These are phyloP conservation scores for Acanthamoeba royreba DNA, from an alignment of 208 protist genomes.

Conservation along the genomic window DNA sequence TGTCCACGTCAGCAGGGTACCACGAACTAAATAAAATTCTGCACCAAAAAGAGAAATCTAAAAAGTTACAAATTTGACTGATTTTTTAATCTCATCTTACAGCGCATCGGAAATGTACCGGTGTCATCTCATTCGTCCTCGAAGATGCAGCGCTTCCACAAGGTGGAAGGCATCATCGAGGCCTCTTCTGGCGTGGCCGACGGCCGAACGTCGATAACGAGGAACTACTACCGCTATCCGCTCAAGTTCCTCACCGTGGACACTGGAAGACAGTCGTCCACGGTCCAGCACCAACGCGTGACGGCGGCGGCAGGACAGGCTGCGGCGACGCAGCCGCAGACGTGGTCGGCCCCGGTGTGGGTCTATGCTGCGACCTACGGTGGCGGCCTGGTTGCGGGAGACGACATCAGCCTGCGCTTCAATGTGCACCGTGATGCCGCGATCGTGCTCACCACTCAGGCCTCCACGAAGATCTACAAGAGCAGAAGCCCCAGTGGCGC, in stretches of 20 bases:
- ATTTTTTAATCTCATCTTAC: too few relatives aligned
- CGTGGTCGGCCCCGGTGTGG: background rate
- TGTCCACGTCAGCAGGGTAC: too few relatives aligned
- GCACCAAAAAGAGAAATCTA: too few relatives aligned
- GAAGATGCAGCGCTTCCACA: background rate
- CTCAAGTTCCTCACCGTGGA: conserved; percentile 4
- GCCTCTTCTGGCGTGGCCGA: background rate
- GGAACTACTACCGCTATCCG: background rate
- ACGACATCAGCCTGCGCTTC: background rate
- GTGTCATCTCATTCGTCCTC: too few relatives aligned
- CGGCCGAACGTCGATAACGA: background rate
- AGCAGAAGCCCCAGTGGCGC: background rate
- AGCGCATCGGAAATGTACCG: too few relatives aligned
- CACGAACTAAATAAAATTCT: too few relatives aligned
- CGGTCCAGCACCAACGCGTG: too few relatives aligned
- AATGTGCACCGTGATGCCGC: background rate
- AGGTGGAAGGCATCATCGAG: background rate
- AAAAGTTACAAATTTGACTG: too few relatives aligned
- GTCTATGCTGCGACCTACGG: background rate
- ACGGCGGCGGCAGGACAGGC: background rate
- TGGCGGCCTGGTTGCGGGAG: background rate
- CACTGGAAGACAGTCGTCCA: background rate
- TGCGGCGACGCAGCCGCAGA: background rate
- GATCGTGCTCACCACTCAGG: background rate
- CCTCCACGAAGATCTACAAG: conserved; percentile 26